These are phyloP conservation scores for Backusella sp. DNA, from an alignment of 192 early-diverging fungal genomes.

Conservation along the genomic window DNA sequence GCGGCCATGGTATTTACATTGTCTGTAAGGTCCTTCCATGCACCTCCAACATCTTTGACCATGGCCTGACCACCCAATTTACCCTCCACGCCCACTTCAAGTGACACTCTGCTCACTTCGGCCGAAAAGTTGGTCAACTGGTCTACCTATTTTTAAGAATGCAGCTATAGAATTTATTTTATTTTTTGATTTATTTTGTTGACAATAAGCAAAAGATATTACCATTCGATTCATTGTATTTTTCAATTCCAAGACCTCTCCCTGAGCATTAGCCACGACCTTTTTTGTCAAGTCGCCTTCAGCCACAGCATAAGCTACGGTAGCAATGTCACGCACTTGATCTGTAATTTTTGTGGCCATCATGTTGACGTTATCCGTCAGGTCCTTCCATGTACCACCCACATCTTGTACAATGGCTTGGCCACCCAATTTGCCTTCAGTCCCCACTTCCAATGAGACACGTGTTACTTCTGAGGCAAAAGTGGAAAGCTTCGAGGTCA, in stretches of 20 bases:
- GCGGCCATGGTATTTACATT: constrained; percentile 66
- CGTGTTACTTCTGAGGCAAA: constrained; percentile 35
- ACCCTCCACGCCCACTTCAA: constrained; percentile 67
- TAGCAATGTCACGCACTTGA: constrained; percentile 76
- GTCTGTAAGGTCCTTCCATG: constrained; percentile 66
- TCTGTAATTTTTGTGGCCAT: constrained; percentile 66
- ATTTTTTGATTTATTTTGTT: not conserved
- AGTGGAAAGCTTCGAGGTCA: constrained; percentile 35
- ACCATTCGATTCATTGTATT: constrained; percentile 60
- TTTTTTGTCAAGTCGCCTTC: constrained; percentile 62
- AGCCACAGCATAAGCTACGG: constrained; percentile 64
- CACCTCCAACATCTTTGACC: constrained; percentile 57
- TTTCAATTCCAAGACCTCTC: constrained; percentile 57
- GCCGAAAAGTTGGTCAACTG: constrained; percentile 41
- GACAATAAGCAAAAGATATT: constrained; percentile 21
- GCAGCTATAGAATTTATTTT: not conserved
- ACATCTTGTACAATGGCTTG: constrained; percentile 49
- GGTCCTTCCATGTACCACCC: constrained; percentile 52
- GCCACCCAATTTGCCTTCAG: constrained; percentile 54
- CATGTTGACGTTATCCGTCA: constrained; percentile 37
- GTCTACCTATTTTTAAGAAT: not conserved
- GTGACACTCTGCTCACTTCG: constrained; percentile 64
- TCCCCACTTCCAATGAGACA: constrained; percentile 46
- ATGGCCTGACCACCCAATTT: constrained; percentile 61
- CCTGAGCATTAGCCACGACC: constrained; percentile 52